These are phyloP conservation scores for Globisporangium carolinianum DNA, from an alignment of 352 stramenopile genomes.

Conservation along the genomic window DNA sequence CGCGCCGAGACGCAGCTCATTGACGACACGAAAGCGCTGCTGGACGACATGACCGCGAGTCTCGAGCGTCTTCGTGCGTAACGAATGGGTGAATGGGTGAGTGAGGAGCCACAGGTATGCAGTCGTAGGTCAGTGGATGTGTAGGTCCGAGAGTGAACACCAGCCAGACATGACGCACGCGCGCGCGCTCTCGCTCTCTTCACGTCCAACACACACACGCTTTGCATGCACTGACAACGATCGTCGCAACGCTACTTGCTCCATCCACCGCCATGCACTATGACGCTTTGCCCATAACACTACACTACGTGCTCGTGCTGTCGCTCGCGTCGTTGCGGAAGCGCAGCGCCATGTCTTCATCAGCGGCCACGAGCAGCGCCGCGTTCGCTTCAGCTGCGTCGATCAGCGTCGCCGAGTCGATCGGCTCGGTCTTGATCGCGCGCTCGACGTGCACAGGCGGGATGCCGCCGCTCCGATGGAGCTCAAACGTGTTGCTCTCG, in stretches of 20 bases:
- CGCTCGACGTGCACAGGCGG: constrained; percentile 27
- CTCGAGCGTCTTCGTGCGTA: constrained; percentile 36
- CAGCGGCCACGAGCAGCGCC: constrained; percentile 7
- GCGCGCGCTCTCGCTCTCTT: no score
- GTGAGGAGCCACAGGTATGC: neutral
- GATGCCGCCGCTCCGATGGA: constrained; percentile 18
- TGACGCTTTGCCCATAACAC: neutral
- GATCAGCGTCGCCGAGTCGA: constrained; percentile 17
- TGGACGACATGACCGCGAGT: constrained; percentile 55
- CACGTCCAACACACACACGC: no score
- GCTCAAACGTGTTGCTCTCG: constrained; percentile 18
- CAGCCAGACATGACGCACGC: no score
- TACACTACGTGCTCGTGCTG: no score
- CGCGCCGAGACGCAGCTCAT: constrained; percentile 77
- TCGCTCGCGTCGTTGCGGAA: constrained; percentile 2
- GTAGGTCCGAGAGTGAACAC: no score
- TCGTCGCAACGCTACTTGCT: no score
- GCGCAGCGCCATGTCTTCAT: constrained; percentile 23
- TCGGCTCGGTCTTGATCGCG: constrained; percentile 31
- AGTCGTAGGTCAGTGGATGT: no score
- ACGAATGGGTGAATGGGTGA: neutral
- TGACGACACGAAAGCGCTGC: constrained; percentile 62
- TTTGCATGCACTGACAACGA: no score
- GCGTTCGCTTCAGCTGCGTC: constrained; percentile 14
- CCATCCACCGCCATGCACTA: neutral